phyloP scores from a whole-genome alignment of 1,284 basidiomycete species.

The Rhodotorula sp. region DNA sequence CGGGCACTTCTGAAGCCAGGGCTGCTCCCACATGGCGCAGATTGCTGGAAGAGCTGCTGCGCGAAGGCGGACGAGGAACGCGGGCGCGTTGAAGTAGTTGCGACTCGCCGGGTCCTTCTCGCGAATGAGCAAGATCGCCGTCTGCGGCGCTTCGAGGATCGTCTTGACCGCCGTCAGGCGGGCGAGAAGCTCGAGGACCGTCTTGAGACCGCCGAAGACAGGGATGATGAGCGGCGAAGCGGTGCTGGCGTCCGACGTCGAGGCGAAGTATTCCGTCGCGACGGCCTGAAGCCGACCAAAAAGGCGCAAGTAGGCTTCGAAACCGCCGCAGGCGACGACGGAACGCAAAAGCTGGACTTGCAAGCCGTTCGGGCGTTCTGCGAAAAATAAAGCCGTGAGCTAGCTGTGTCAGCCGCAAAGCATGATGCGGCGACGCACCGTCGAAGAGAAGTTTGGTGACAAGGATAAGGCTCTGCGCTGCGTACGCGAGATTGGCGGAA shows the following conservation, averaged over 20 bases:
- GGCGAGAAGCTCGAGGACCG: constrained; percentile 72
- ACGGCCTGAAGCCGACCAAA: constrained; percentile 57
- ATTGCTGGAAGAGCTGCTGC: constrained; percentile 67
- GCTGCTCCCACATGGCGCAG: constrained; percentile 71
- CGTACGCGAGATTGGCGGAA: constrained; percentile 48
- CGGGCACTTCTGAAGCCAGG: constrained; percentile 76
- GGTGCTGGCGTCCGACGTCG: constrained; percentile 13
- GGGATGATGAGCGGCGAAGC: constrained; percentile 53
- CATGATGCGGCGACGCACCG: constrained; percentile 55
- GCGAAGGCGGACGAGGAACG: constrained; percentile 80
- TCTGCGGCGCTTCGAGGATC: constrained; percentile 82
- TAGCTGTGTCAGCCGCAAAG: background rate
- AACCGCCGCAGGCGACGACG: constrained; percentile 69
- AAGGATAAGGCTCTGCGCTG: constrained; percentile 71
- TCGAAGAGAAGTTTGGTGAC: constrained; percentile 75
- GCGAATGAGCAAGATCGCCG: constrained; percentile 65
- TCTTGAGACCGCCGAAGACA: constrained; percentile 75
- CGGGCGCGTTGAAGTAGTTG: constrained; percentile 75
- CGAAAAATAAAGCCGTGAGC: background rate
- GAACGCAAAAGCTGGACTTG: constrained; percentile 77
- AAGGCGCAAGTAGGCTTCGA: constrained; percentile 65
- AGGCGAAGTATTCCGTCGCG: constrained; percentile 30
- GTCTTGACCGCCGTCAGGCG: constrained; percentile 75
- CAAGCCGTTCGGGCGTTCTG: constrained; percentile 53
- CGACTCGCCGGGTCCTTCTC: constrained; percentile 56